phyloP scores from a whole-genome alignment of 129 eudicot species.

The Escallonia rubra region DNA sequence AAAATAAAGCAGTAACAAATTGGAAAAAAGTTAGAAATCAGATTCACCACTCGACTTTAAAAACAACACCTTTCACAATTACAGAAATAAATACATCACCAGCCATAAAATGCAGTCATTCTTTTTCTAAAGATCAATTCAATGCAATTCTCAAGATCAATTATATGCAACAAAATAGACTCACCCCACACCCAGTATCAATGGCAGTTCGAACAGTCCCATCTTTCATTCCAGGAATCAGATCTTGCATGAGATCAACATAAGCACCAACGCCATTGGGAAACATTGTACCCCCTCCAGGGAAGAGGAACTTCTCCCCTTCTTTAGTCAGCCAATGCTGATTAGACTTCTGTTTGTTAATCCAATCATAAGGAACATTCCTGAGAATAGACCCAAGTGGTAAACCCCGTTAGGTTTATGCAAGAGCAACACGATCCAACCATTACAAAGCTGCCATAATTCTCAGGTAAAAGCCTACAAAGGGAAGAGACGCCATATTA shows the following conservation, averaged over 20 bases:
- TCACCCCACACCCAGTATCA: slow-evolving; percentile 99
- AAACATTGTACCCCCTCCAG: slow-evolving; percentile 99
- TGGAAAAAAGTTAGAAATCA: too few species aligned
- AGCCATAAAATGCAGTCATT: neutral
- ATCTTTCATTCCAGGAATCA: slow-evolving; percentile 93
- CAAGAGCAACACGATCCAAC: neutral
- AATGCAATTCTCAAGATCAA: neutral
- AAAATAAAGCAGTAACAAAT: too few species aligned
- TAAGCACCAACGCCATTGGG: slow-evolving; percentile 90
- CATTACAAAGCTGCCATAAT: neutral
- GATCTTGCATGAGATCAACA: slow-evolving; percentile 80
- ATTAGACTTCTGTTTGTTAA: slow-evolving; percentile 91
- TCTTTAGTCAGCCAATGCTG: slow-evolving; percentile 94
- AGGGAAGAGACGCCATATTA: slow-evolving; percentile 25
- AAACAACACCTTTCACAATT: neutral
- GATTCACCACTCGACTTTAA: too few species aligned
- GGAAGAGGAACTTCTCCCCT: slow-evolving; percentile 94
- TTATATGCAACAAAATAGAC: slow-evolving; percentile 13
- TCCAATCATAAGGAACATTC: slow-evolving; percentile 98
- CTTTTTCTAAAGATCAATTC: neutral
- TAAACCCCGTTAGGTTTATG: neutral
- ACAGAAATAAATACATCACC: neutral
- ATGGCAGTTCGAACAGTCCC: slow-evolving; percentile 93
- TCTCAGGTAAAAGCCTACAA: neutral
- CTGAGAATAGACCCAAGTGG: slow-evolving; percentile 26